Conservation (phyloP, 2,329 filamentous ascomycete genomes). For the Aureobasidium musti region DNA sequence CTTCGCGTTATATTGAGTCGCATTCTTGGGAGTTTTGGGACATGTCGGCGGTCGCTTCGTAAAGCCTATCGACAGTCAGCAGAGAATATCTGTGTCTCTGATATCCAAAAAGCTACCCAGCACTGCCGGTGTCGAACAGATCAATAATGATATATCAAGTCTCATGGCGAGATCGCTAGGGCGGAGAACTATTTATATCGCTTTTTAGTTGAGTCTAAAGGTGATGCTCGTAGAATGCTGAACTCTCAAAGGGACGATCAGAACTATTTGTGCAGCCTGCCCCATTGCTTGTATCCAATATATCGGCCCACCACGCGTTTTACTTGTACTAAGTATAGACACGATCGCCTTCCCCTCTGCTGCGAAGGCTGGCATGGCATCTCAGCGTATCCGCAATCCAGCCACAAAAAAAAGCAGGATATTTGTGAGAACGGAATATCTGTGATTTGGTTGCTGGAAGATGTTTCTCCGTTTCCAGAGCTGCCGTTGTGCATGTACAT, state of each 20-base stretch:
- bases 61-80: background rate
- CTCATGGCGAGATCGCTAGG: background rate
- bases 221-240: background rate
- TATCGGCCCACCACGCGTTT: background rate
- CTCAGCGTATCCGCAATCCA: background rate
- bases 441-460: background rate
- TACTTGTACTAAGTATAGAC: background rate
- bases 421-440: background rate
- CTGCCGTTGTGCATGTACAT: conserved; percentile 3
- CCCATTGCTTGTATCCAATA: background rate
- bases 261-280: background rate
- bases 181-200: background rate
- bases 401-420: background rate
- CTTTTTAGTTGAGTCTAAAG: background rate
- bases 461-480: background rate
- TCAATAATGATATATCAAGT: background rate
- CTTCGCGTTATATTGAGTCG: conserved; percentile 20
- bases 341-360: background rate
- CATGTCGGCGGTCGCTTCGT: background rate
- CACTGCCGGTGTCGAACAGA: background rate
- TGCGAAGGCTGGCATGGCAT: background rate
- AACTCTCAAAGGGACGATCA: background rate
- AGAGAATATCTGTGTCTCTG: too few relatives aligned
- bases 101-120: background rate
- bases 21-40: background rate